Evolutionary conservation across 768 basidiomycete species (phyloP).

Genomic region (Hydnomerulius pinastri): DNA sequence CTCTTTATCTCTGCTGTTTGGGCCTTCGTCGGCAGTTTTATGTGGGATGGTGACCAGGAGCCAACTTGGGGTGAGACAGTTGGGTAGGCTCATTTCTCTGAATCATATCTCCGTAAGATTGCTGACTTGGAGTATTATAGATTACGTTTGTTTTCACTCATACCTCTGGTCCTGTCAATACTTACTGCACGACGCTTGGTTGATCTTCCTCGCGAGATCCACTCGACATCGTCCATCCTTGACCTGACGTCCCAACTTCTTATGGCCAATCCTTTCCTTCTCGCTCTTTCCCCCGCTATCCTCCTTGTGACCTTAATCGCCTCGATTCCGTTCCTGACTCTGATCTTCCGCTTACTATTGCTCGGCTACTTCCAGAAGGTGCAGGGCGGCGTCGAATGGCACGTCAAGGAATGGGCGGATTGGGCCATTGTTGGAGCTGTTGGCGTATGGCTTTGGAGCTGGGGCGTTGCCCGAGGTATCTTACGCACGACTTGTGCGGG

Average conservation of each 20-base stretch:
- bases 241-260: constrained; percentile 70
- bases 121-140: constrained; percentile 16
- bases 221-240: constrained; percentile 58
- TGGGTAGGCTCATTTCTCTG: constrained; percentile 55
- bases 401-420: constrained; percentile 66
- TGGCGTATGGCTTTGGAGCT: constrained; percentile 69
- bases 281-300: constrained; percentile 72
- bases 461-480: constrained; percentile 78
- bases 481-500: constrained; percentile 76
- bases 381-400: constrained; percentile 50
- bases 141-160: constrained; percentile 68
- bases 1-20: constrained; percentile 75
- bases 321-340: constrained; percentile 78
- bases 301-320: constrained; percentile 66
- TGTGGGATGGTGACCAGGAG: constrained; percentile 52
- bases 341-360: constrained; percentile 76
- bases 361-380: constrained; percentile 57
- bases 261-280: constrained; percentile 70
- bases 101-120: constrained; percentile 1
- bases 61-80: constrained; percentile 83
- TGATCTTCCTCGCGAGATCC: constrained; percentile 69
- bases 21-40: constrained; percentile 81
- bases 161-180: constrained; percentile 70
- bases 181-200: constrained; percentile 72
- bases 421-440: constrained; percentile 64